phyloP scores from a whole-genome alignment of 352 stramenopile genomes.

The Phytophthora constricta region DNA sequence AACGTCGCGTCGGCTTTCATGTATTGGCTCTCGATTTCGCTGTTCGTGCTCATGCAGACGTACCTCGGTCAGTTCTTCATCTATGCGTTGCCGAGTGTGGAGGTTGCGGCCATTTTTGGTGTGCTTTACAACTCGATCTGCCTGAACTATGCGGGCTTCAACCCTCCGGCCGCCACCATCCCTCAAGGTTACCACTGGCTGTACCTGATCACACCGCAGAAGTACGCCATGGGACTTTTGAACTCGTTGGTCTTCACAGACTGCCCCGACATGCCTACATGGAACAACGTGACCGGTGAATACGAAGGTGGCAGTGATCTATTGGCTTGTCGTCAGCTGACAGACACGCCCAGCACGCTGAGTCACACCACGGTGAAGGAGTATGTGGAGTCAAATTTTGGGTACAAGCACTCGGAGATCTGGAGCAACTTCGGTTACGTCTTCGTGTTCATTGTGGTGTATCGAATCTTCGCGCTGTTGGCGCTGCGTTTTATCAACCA shows the following conservation, averaged over 20 bases:
- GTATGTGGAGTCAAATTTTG: constrained; percentile 32
- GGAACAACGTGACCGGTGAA: constrained; percentile 16
- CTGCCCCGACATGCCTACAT: constrained; percentile 33
- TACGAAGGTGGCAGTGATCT: constrained; percentile 25
- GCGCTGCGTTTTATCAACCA: constrained; percentile 53
- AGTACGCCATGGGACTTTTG: constrained; percentile 37
- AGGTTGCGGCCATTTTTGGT: constrained; percentile 46
- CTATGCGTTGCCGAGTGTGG: constrained; percentile 42
- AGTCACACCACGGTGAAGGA: constrained; percentile 28
- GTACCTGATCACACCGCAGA: constrained; percentile 49
- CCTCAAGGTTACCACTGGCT: constrained; percentile 49
- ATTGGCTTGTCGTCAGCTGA: constrained; percentile 23
- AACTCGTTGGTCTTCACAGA: constrained; percentile 40
- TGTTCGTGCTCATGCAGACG: constrained; percentile 45
- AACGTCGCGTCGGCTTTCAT: constrained; percentile 38
- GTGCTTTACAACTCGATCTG: constrained; percentile 50
- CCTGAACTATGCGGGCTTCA: constrained; percentile 49
- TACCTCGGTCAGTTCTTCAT: constrained; percentile 48
- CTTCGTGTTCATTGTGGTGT: constrained; percentile 37
- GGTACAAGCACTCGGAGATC: constrained; percentile 45
- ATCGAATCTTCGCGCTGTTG: constrained; percentile 34
- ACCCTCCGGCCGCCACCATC: constrained; percentile 39
- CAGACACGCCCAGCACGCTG: constrained; percentile 16
- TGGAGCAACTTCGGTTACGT: constrained; percentile 36
- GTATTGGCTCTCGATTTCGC: constrained; percentile 46